A percentile compares a stretch with the other conserved stretches of the same genome.
Evolutionary conservation across 2,329 filamentous ascomycete genomes (phyloP).

Genomic region (Diaporthe vexans): DNA sequence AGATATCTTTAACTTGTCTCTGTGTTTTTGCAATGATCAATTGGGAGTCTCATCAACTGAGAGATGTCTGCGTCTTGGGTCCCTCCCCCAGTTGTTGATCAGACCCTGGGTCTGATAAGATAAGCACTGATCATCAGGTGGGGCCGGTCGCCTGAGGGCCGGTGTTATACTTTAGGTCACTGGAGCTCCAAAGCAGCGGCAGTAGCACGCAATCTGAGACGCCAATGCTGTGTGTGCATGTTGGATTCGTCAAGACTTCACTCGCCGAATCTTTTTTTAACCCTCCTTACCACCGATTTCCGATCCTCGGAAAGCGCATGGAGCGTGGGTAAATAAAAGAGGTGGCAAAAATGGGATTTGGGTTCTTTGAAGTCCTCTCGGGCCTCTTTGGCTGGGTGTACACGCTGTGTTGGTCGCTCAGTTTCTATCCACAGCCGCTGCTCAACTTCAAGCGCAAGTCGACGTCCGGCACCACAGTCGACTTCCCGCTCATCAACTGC

Average conservation of each 20-base stretch:
- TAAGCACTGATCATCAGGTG: slow-evolving; percentile 22
- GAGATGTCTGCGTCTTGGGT: background rate
- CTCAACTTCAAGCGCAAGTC: slow-evolving; percentile 83
- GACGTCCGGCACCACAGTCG: slow-evolving; percentile 87
- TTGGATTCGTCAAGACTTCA: too few relatives aligned
- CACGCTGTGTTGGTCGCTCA: slow-evolving; percentile 83
- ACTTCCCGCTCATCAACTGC: slow-evolving; percentile 85
- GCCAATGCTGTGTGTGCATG: background rate
- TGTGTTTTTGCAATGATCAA: too few relatives aligned
- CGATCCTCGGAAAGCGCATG: background rate
- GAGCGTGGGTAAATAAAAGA: background rate
- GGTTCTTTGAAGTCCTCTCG: slow-evolving; percentile 64
- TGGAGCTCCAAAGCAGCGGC: background rate
- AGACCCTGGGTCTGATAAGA: slow-evolving; percentile 14
- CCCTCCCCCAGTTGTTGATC: background rate
- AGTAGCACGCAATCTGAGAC: slow-evolving; percentile 30
- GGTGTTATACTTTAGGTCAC: background rate
- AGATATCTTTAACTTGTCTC: too few relatives aligned
- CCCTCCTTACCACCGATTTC: background rate
- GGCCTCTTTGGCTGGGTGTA: slow-evolving; percentile 82
- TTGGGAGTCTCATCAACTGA: too few relatives aligned
- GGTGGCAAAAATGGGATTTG: slow-evolving; percentile 41
- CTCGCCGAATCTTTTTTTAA: background rate
- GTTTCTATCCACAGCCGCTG: slow-evolving; percentile 92
- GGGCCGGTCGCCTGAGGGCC: slow-evolving; percentile 1